phyloP scores from a whole-genome alignment of 1,139 yeast genomes.

The Yamadazyma trypodendri region DNA sequence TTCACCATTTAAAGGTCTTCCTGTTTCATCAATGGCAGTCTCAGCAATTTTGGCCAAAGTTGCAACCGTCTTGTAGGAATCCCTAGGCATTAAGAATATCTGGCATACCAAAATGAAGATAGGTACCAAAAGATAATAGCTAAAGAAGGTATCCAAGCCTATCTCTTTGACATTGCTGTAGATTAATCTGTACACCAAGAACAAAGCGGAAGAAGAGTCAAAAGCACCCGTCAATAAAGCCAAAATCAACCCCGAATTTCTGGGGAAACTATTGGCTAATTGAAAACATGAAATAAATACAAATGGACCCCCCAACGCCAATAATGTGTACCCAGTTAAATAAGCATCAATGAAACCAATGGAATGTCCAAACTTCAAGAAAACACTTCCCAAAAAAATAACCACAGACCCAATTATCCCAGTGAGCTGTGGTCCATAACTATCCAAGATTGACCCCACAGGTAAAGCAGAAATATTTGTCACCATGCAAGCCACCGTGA shows the following conservation, averaged over 20 bases:
- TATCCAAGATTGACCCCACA: constrained; percentile 77
- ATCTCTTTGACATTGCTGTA: constrained; percentile 46
- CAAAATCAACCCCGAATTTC: constrained; percentile 40
- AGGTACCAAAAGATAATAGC: constrained; percentile 68
- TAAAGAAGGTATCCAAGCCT: constrained; percentile 56
- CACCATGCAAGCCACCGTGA: constrained; percentile 81
- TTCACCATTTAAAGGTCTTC: constrained; percentile 46
- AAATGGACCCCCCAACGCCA: constrained; percentile 49
- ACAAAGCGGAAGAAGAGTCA: constrained; percentile 43
- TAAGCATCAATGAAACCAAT: constrained; percentile 35
- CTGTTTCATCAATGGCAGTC: constrained; percentile 68
- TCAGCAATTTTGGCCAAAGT: constrained; percentile 65
- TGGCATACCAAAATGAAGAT: constrained; percentile 72
- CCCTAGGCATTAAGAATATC: constrained; percentile 71
- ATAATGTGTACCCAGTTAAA: constrained; percentile 37
- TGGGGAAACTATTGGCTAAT: constrained; percentile 46
- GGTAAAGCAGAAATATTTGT: constrained; percentile 83
- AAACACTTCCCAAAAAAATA: constrained; percentile 52
- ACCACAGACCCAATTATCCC: constrained; percentile 71
- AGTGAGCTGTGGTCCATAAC: constrained; percentile 75
- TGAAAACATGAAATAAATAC: constrained; percentile 48
- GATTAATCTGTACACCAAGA: constrained; percentile 58
- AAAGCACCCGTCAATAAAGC: constrained; percentile 44
- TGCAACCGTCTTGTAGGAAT: constrained; percentile 71
- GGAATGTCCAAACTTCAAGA: constrained; percentile 37